phyloP scores from a whole-genome alignment of 345 rosid genomes.

The Trapa incisa region DNA sequence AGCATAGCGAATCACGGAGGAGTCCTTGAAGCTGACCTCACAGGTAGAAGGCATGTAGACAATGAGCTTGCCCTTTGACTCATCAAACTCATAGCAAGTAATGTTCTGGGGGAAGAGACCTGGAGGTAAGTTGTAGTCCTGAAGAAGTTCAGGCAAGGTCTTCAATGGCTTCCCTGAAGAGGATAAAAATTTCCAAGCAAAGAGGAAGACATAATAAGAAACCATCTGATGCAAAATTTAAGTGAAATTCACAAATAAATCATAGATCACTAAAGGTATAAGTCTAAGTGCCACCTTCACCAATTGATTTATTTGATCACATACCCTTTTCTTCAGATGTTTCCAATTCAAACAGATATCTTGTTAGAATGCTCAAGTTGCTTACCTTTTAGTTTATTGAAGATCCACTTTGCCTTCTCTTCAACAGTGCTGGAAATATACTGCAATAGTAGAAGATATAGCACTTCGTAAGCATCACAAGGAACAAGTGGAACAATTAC shows the following conservation, averaged over 20 bases:
- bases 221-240: background rate
- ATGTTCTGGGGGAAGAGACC: conserved; percentile 88
- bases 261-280: background rate
- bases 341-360: background rate
- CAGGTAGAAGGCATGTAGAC: conserved; percentile 71
- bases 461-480: background rate
- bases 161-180: conserved; percentile 59
- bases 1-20: conserved; percentile 64
- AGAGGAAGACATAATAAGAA: background rate
- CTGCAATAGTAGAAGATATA: conserved; percentile 26
- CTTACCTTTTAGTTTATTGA: conserved; percentile 90
- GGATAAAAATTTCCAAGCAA: background rate
- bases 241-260: background rate
- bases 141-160: conserved; percentile 77
- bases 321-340: background rate
- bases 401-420: conserved; percentile 95
- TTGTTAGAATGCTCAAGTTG: background rate
- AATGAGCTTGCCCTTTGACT: conserved; percentile 60
- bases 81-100: conserved; percentile 81
- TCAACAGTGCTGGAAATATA: conserved; percentile 76
- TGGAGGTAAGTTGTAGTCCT: conserved; percentile 73
- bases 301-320: background rate
- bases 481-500: background rate
- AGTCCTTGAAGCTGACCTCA: conserved; percentile 77
- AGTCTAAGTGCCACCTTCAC: no score